Evolutionary conservation across 2,329 filamentous ascomycete species (phyloP).

Genomic region (Aspergillus brunneoviolaceus): DNA sequence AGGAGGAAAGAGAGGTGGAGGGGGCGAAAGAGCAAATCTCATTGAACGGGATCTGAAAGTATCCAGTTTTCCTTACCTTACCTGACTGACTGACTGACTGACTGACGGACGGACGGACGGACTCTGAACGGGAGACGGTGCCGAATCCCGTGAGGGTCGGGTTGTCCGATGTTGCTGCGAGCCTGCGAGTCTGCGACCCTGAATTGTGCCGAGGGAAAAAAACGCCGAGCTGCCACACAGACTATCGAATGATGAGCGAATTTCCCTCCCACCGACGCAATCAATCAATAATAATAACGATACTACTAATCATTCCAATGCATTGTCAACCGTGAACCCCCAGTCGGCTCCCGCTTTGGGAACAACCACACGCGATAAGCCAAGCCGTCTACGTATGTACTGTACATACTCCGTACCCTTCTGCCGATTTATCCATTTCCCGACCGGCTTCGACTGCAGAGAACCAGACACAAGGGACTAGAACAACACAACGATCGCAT

Average conservation of each 20-base stretch:
- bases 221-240: neutral
- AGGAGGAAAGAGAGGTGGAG: neutral
- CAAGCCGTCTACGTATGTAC: neutral
- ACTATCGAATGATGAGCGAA: neutral
- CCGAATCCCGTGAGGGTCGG: conserved; percentile 26
- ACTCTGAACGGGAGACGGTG: conserved; percentile 13
- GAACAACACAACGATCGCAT: neutral
- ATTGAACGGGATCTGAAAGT: neutral
- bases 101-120: no score
- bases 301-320: neutral
- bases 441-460: neutral
- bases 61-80: no score
- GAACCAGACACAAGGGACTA: neutral
- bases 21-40: neutral
- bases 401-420: no score
- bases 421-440: neutral
- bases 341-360: neutral
- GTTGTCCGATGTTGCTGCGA: conserved; percentile 16
- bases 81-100: no score
- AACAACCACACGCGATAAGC: neutral
- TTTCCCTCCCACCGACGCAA: neutral
- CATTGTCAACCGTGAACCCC: neutral
- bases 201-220: neutral
- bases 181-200: neutral
- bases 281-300: neutral